phyloP scores from a whole-genome alignment of 148 eudicot genomes.

The Gaultheria prostrata region DNA sequence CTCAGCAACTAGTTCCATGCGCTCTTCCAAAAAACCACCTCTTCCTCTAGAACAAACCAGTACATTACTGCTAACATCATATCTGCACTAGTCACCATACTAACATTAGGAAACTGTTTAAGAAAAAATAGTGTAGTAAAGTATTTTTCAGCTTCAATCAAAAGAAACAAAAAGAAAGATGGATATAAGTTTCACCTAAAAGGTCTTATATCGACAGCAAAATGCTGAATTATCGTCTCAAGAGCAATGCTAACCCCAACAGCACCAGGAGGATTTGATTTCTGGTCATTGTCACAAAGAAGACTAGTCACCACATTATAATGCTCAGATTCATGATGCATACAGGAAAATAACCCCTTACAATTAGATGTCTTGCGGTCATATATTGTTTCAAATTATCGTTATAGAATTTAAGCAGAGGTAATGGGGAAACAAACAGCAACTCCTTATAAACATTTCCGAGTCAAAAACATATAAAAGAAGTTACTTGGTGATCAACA shows the following conservation, averaged over 20 bases:
- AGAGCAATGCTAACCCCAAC: constrained; percentile 91
- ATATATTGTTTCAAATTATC: neutral
- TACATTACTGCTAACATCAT: constrained; percentile 42
- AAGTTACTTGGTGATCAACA: neutral
- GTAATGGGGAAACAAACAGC: neutral
- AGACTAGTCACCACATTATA: constrained; percentile 2
- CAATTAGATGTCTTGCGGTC: neutral
- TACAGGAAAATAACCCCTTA: neutral
- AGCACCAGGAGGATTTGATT: constrained; percentile 84
- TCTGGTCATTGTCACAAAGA: constrained; percentile 42
- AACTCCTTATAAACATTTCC: neutral
- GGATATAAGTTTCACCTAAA: constrained; percentile 43
- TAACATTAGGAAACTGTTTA: constrained; percentile 5
- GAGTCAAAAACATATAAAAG: neutral
- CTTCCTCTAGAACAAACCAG: constrained; percentile 94
- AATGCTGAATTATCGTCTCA: constrained; percentile 76
- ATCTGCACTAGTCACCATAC: constrained; percentile 34
- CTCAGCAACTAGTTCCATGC: constrained; percentile 86
- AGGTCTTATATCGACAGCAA: constrained; percentile 53
- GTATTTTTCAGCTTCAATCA: constrained; percentile 3
- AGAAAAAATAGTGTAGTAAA: neutral
- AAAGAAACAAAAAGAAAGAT: constrained; percentile 4
- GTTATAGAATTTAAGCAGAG: neutral
- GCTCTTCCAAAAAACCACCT: constrained; percentile 81
- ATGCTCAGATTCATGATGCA: neutral